Conservation (phyloP, 177 flowering plant genomes). For the Tripterygium wilfordii region DNA sequence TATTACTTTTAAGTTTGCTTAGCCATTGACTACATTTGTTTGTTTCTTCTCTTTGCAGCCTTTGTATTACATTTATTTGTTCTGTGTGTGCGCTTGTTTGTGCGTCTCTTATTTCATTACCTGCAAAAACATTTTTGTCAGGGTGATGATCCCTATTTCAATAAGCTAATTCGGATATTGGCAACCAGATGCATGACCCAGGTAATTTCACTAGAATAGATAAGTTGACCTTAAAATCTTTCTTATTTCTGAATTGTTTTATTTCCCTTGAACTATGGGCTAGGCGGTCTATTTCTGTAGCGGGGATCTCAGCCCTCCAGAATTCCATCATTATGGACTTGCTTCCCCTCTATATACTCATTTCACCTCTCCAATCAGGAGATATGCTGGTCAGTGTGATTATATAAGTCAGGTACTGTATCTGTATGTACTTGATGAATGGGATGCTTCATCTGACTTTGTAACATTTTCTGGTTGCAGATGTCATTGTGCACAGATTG, state of each 20-base stretch:
- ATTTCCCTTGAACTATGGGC: conserved; percentile 9
- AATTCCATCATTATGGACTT: conserved; percentile 90
- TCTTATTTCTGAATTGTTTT: conserved; percentile 4
- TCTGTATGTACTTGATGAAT: too few species aligned
- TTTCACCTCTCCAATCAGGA: conserved; percentile 95
- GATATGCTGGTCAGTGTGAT: conserved; percentile 78
- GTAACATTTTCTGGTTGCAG: conserved; percentile 36
- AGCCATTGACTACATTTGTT: too few species aligned
- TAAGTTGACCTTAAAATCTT: background rate
- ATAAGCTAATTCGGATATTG: conserved; percentile 86
- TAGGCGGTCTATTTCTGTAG: conserved; percentile 99
- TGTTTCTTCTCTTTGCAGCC: too few species aligned
- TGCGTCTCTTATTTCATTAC: background rate
- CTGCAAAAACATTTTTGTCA: conserved; percentile 18
- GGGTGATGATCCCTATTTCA: conserved; percentile 97
- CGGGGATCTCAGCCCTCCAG: conserved; percentile 93
- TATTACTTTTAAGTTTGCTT: too few species aligned
- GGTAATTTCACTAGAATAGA: conserved; percentile 36
- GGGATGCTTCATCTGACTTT: background rate
- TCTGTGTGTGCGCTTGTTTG: background rate
- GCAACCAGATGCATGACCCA: conserved; percentile 99
- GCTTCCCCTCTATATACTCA: conserved; percentile 93
- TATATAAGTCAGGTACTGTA: too few species aligned
- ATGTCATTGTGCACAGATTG: conserved; percentile 93
- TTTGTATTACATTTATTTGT: too few species aligned